phyloP scores from a whole-genome alignment of 1,284 basidiomycete genomes.

The Boletellus sp. region DNA sequence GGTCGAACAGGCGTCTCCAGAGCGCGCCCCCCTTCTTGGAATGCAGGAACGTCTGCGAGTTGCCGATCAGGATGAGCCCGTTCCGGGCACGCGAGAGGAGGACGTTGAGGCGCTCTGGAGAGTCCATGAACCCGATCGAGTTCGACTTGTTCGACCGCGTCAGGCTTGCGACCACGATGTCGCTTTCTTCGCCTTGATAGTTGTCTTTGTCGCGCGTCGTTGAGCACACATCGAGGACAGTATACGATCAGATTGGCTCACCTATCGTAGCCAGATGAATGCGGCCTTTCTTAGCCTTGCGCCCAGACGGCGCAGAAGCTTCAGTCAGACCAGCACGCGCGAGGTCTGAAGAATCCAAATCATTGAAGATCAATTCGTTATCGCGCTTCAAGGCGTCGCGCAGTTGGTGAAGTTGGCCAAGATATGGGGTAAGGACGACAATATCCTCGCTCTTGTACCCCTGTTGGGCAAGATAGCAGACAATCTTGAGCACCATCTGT shows the following conservation, averaged over 20 bases:
- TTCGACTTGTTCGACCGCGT: conserved; percentile 51
- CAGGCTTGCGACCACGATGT: conserved; percentile 58
- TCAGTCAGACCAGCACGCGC: background rate
- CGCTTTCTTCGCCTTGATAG: conserved; percentile 66
- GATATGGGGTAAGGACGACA: conserved; percentile 62
- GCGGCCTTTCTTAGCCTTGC: conserved; percentile 11
- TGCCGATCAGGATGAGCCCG: conserved; percentile 60
- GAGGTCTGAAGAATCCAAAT: conserved; percentile 46
- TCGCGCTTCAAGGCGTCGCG: conserved; percentile 42
- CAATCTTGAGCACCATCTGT: conserved; percentile 60
- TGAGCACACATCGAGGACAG: too few species aligned
- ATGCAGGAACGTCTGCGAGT: conserved; percentile 51
- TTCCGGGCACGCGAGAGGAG: conserved; percentile 61
- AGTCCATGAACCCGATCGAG: conserved; percentile 64
- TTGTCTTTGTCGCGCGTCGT: conserved; percentile 40
- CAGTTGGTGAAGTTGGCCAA: conserved; percentile 58
- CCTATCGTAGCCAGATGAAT: conserved; percentile 60
- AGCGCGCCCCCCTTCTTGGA: conserved; percentile 50
- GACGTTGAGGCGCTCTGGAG: conserved; percentile 63
- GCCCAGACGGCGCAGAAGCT: fast-evolving
- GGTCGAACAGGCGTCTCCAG: conserved; percentile 47
- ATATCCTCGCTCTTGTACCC: conserved; percentile 58
- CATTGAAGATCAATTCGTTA: conserved; percentile 57
- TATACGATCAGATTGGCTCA: conserved; percentile 20
- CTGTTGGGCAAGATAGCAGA: conserved; percentile 62